Evolutionary conservation across 768 basidiomycete genomes (phyloP), one percentile per base, ranked within the genome.

Genomic region (Leucocoprinus birnbaumii): DNA sequence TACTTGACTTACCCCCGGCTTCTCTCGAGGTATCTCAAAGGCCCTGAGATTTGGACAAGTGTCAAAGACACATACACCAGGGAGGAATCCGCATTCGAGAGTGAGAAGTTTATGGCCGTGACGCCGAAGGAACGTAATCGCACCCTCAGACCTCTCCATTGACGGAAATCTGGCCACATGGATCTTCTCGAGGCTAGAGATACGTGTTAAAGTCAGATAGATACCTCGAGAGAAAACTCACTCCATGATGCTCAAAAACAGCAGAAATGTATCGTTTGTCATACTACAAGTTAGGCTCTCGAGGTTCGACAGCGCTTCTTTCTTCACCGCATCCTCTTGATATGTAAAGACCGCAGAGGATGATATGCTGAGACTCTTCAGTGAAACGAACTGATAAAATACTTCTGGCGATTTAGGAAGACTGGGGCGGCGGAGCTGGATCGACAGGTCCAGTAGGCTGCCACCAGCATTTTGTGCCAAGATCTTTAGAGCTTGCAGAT

Each of bases 41-140:
- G 22, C 11, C 24, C 26, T 21, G 37, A 53, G 52, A 18, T 26
- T 38, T 14, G 52, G 35, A 37, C 44, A 53, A 24, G 37, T 38
- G 24, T 53, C 52, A 18, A 53, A 53, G 11, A 53, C 44, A 7
- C 52, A 46, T 19, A 53, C 34, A n/a, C 44, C 52, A 11, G 52
- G 52, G 16, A 53, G 43, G 44, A 53, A 53, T 9, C 44, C 34
- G 13, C 45, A n/a, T 46, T 47, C 52, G n/a, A 53, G 22, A 26
- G 34, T 21, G 14, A 9, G 18, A 3, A 53, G 7, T 16, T 53
- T 53, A 14, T n/a, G 22, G 8, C 52, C 52, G 21, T 53, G 52
- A 10, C 46, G 45, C 38, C 44, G 52, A 2, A 46, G 31, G 24
- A 47, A 53, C 1, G 44, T 47, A 24, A 47, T 53, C 2, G 52